Percentiles rank a stretch among this genome's conserved stretches.
phyloP scores from a whole-genome alignment of 306 rosid genomes.

The Sphenostylis stenocarpa region DNA sequence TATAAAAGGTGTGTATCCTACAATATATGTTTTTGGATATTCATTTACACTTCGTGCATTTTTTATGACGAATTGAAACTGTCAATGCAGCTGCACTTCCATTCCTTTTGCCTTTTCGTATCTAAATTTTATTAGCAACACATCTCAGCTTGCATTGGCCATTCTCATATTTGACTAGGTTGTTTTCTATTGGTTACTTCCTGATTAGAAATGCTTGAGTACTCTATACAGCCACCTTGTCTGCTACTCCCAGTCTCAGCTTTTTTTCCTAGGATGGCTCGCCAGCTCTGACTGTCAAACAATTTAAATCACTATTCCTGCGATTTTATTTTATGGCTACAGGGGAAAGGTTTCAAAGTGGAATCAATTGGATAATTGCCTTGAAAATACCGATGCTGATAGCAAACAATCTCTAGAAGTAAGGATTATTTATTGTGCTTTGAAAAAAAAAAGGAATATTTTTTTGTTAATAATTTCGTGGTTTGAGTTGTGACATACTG shows the following conservation, averaged over 20 bases:
- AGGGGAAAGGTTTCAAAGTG: constrained; percentile 35
- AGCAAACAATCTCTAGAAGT: constrained; percentile 49
- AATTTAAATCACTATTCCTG: not conserved
- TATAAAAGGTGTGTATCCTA: not conserved
- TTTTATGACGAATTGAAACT: not conserved
- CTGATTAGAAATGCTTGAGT: constrained; percentile 15
- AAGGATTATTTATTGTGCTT: constrained; percentile 28
- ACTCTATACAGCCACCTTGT: not conserved
- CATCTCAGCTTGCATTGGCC: not conserved
- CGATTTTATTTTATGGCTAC: constrained; percentile 38
- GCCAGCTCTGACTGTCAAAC: not conserved
- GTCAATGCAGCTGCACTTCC: not conserved
- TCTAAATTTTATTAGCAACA: not conserved
- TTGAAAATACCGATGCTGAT: constrained; percentile 24
- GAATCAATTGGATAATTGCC: constrained; percentile 35
- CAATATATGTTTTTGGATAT: not conserved
- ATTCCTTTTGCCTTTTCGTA: not conserved
- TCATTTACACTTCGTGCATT: not conserved
- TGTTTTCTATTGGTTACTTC: not conserved
- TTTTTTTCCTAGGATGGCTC: not conserved
- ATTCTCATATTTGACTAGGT: not conserved
- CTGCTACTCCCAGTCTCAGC: not conserved
- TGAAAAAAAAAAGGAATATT: no score
- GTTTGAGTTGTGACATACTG: not conserved
- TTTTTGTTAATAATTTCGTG: constrained; percentile 8